Base-by-base conservation (phyloP, 805 yeast genomes). In the Clavispora santaluciae region DNA sequence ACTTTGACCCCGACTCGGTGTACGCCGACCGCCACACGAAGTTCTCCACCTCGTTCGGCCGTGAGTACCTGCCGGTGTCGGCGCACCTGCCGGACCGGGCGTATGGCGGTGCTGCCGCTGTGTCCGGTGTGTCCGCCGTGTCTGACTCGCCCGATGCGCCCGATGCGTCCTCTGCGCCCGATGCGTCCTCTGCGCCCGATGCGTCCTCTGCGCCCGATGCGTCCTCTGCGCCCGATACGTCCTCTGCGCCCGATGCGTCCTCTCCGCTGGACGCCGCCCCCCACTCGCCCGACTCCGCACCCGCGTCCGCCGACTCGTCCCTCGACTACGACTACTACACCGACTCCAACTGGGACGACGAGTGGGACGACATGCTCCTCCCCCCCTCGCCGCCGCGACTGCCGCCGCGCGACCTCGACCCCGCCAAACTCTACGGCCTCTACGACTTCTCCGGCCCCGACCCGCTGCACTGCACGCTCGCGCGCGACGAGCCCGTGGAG, bases 381-480 rank as follows among this genome's bases (percentile, higher is more conserved):
- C 70, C 69, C 17, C 79, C 84, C 10, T 78, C 85, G 31, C 86
- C 88, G n/a, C 84, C 86, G 6, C 68, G 85, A 13, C 77, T 85
- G 13, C 93, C 95, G 2, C 93, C 95, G 3, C 73, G 76, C 43
- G 95, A 86, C 50, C 63, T 90, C 41, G 89, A 86, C 57, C 95
- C 95, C 6, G 83, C 76, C 38, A 82, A 83, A 55, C 69, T 90
- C 22, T 90, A 90, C 60, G 96, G 96, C 1, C 65, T 90, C 23
- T 87, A 84, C 53, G 89, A 89, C 38, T 91, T 93, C 54, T 74
- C 73, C 38, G 98, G 97, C 1, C 95, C 96, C 5, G 96, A 89
- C 56, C 89, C 91, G 4, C 87, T 93, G 35, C 99, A 91, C 63
- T 84, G 95, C 50, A 79, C 83, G 43, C 72, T 91, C 9, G 59